Percentiles rank a stretch among this genome's conserved stretches.
These are phyloP conservation scores for Prinsepia uniflora DNA, from an alignment of 306 rosid species.

Conservation along the genomic window DNA sequence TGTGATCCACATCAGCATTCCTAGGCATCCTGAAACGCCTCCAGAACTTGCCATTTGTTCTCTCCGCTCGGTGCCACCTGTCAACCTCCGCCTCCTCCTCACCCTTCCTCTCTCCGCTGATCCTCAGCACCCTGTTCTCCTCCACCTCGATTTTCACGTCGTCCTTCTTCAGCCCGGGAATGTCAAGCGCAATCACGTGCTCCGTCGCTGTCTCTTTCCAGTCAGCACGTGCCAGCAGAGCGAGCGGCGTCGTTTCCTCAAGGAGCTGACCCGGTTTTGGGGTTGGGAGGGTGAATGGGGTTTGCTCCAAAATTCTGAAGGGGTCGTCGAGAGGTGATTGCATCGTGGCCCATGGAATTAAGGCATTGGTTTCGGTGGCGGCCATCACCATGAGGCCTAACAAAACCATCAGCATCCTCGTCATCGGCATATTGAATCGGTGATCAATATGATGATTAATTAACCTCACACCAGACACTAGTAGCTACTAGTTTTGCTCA, in stretches of 20 bases:
- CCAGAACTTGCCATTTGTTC: conserved; percentile 40
- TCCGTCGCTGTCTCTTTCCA: conserved; percentile 37
- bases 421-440: too few relatives aligned
- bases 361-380: conserved; percentile 18
- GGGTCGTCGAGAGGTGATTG: conserved; percentile 32
- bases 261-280: conserved; percentile 1
- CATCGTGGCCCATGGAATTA: conserved; percentile 24
- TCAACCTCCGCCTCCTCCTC: conserved; percentile 26
- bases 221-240: conserved; percentile 43
- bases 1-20: conserved; percentile 37
- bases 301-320: conserved; percentile 41
- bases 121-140: conserved; percentile 41
- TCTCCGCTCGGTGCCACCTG: conserved; percentile 40
- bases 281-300: conserved; percentile 19
- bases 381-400: conserved; percentile 1
- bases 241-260: conserved; percentile 10
- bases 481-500: too few relatives aligned
- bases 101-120: conserved; percentile 37
- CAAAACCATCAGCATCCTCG: not conserved
- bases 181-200: conserved; percentile 33
- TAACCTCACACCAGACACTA: too few relatives aligned
- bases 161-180: conserved; percentile 39
- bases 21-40: conserved; percentile 39
- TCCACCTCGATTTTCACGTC: conserved; percentile 41
- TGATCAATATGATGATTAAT: too few relatives aligned